Base-by-base conservation (phyloP, 768 basidiomycete genomes). In the Rhodosporidiobolus sp. region DNA sequence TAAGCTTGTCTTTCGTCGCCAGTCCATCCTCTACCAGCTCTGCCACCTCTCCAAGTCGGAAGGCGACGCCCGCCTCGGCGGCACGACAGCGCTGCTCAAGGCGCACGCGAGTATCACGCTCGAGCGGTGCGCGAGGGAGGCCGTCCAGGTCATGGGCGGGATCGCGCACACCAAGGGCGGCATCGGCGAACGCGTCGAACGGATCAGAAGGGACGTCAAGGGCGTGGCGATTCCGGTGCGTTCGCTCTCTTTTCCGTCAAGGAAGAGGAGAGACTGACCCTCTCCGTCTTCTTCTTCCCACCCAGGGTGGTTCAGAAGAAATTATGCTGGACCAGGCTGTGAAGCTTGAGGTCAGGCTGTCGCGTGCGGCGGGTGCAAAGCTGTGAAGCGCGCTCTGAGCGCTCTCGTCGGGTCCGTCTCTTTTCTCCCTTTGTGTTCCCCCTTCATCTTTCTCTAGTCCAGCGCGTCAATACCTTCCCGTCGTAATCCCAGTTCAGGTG, bases 141-240 rank as follows among this genome's bases (percentile, higher is more conserved):
- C 78, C 1, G 74, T 75, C 0, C 78, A 79, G 53, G 65, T 78
- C 62, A 48, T 79, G 17, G 78, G 78, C 24, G 78, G 78, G 11
- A 73, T 79, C n/a, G 76, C 35, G 17, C 74, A 75, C 58, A 77
- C 77, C 17, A 28, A 60, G 1, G 77, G 77, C 19, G 72, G 73
- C 8, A 26, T 61, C n/a, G 78, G 75, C 22, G 77, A 78, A 62
- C 54, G 72, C 17, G 50, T 79, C 34, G 77, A 79, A 48, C 26
- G 77, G 30, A 63, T 77, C 6, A 52, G 73, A 24, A 48, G 77
- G 4, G 77, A 78, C 26, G 74, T 76, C 22, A 71, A 58, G 43
- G 76, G 73, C 6, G 71, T 77, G 30, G 59, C 69, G 45, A 76
- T 78, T 26, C 77, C 76, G 8, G 77, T 57, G 38, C 38, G 56